Base-by-base conservation (phyloP, 176 grass and related monocot genomes). In the Thalia dealbata region DNA sequence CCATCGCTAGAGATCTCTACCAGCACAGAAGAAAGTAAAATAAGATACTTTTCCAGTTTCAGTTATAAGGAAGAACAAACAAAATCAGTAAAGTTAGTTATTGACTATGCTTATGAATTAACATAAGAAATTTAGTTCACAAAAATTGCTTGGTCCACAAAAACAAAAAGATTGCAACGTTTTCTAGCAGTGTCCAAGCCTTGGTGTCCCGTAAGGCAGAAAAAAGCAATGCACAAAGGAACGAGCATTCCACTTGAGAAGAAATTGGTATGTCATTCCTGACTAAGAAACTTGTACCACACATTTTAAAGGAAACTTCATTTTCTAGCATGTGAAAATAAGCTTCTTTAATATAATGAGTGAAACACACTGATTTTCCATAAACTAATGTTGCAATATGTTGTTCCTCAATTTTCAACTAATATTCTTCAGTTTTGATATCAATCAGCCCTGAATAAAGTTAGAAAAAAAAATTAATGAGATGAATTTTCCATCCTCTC, bases 1-100 rank as follows among this genome's bases (percentile, higher is more conserved):
- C 90, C 83, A 80, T 91, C 88, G 70, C 85, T 91, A 32, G 90
- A 88, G 83, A 90, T 95, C 84, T 99, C 95, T 99, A 51, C 56
- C 81, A 69, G 64, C 44, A 76, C 64, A 52, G 27, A 38, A 73
- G 68, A 38, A 38, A 78, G 55, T n/a, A 3, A 51, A 28, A 46
- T 46, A 28, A 62, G 35, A 7, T 22, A 23, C 11, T 0, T 11
- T 29, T 50, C 12, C 7, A 23, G 25, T 35, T 29, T 29, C 15
- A 51, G n/a, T 51, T 28, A 52, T 21, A 30, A 29, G 18, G 23
- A 29, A 54, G 18, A 68, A 44, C 13, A n/a, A 12, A 68, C 9
- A 45, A 14, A 43, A 68, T 68, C 10, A 12, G 22, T 3, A 24
- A 11, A 63, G 13, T 27, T 14, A 8, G 5, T 3, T 8, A 25